These are phyloP conservation scores for Harringtonia aguacate DNA, from an alignment of 2,329 filamentous ascomycete species.

Conservation along the genomic window DNA sequence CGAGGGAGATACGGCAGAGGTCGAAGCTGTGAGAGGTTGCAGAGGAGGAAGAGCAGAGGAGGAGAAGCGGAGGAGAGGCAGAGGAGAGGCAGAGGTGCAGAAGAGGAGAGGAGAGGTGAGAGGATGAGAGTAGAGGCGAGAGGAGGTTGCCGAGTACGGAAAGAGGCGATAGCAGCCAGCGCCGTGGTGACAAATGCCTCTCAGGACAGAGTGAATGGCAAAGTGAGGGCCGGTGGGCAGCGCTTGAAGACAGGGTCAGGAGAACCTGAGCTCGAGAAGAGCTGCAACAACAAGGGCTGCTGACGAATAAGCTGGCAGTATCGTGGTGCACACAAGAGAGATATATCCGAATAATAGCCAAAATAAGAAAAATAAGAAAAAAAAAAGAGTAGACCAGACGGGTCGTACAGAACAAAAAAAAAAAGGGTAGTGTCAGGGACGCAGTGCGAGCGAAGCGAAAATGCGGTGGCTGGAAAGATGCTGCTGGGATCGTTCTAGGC, in stretches of 20 bases:
- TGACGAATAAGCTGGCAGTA: neutral
- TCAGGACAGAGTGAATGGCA: too few relatives aligned
- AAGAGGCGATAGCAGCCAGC: too few relatives aligned
- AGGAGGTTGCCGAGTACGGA: too few relatives aligned
- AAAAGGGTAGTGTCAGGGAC: neutral
- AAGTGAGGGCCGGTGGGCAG: neutral
- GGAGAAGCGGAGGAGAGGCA: too few relatives aligned
- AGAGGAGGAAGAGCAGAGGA: neutral
- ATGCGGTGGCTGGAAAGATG: neutral
- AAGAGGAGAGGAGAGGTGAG: neutral
- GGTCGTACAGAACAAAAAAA: too few relatives aligned
- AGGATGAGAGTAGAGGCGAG: neutral
- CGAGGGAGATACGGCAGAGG: neutral
- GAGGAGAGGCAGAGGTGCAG: neutral
- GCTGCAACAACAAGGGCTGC: neutral
- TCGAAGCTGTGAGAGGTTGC: neutral
- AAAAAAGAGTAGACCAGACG: neutral
- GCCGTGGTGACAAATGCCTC: too few relatives aligned
- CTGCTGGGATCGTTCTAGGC: neutral
- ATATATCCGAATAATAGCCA: too few relatives aligned
- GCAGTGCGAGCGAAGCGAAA: neutral
- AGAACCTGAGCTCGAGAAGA: neutral
- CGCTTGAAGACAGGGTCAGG: neutral
- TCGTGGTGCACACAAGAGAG: too few relatives aligned
- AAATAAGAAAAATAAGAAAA: neutral